Percentiles rank a stretch among this genome's conserved stretches.
Evolutionary conservation across 192 early-diverging fungal genomes (phyloP).

Genomic region (Phycomyces blakesleeanus): DNA sequence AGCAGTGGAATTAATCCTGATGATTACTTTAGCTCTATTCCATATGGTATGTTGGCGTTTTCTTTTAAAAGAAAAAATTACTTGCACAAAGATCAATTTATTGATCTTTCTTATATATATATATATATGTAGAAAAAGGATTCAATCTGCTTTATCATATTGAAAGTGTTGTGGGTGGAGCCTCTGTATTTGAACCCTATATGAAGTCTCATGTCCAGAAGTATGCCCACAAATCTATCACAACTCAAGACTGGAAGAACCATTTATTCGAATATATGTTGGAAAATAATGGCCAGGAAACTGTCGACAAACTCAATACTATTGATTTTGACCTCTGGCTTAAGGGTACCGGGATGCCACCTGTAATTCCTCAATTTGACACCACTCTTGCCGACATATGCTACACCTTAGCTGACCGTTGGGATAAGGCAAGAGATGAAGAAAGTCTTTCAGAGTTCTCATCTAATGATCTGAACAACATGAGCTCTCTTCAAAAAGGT

Average conservation of each 20-base stretch:
- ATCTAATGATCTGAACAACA: constrained; percentile 57
- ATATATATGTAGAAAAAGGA: constrained; percentile 82
- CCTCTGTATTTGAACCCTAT: constrained; percentile 81
- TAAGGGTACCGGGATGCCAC: constrained; percentile 84
- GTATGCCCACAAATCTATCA: constrained; percentile 87
- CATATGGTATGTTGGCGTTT: constrained; percentile 62
- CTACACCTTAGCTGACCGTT: constrained; percentile 72
- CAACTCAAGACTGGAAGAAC: constrained; percentile 83
- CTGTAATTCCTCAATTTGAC: constrained; percentile 82
- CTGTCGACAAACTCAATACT: constrained; percentile 64
- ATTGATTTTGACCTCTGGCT: constrained; percentile 95
- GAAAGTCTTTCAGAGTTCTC: constrained; percentile 53
- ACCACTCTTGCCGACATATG: constrained; percentile 78
- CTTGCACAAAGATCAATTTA: too few relatives aligned
- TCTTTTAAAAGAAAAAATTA: background rate
- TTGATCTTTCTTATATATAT: too few relatives aligned
- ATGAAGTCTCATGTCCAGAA: constrained; percentile 74
- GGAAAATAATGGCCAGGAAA: constrained; percentile 55
- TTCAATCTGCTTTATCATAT: constrained; percentile 92
- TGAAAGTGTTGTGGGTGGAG: constrained; percentile 83
- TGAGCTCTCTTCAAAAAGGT: constrained; percentile 72
- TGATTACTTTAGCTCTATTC: constrained; percentile 73
- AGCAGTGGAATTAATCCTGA: constrained; percentile 74
- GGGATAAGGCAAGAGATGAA: constrained; percentile 58
- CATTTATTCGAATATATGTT: constrained; percentile 80